Conservation (phyloP, 257 asterid genomes). For the Apocynum venetum region DNA sequence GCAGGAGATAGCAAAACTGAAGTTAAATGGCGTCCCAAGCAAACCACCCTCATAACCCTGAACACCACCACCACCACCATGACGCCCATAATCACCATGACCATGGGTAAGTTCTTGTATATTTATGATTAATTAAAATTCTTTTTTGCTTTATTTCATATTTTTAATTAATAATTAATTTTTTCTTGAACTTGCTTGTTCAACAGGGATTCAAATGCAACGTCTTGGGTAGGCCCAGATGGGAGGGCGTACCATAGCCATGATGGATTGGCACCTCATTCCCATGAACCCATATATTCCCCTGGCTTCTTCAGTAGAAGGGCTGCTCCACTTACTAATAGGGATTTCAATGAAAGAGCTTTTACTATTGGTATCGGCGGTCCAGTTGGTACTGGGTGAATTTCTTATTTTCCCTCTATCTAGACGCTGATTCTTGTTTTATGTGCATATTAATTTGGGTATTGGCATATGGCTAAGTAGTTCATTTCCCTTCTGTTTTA, state of each 20-base stretch:
- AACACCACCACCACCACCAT: conserved; percentile 18
- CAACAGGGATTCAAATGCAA: conserved; percentile 47
- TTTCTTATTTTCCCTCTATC: background rate
- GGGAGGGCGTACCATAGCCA: conserved; percentile 93
- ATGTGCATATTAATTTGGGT: background rate
- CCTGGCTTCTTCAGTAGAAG: conserved; percentile 89
- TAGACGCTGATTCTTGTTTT: background rate
- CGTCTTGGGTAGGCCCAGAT: conserved; percentile 66
- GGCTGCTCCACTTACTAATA: conserved; percentile 68
- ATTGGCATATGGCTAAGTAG: background rate
- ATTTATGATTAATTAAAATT: background rate
- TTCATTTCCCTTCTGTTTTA: background rate
- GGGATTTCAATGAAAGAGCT: conserved; percentile 82
- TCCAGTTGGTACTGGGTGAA: conserved; percentile 96
- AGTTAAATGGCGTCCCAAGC: conserved; percentile 51
- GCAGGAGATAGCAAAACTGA: background rate
- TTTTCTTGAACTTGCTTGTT: background rate
- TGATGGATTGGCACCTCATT: conserved; percentile 93
- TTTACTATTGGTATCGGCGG: conserved; percentile 98
- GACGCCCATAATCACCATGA: conserved; percentile 16
- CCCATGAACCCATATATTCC: conserved; percentile 82
- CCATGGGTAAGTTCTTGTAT: conserved; percentile 30
- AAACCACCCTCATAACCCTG: conserved; percentile 20
- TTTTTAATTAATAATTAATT: background rate
- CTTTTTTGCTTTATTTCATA: background rate